Evolutionary conservation across 2,329 filamentous ascomycete species (phyloP).

Genomic region (Aspergillus costaricaensis): DNA sequence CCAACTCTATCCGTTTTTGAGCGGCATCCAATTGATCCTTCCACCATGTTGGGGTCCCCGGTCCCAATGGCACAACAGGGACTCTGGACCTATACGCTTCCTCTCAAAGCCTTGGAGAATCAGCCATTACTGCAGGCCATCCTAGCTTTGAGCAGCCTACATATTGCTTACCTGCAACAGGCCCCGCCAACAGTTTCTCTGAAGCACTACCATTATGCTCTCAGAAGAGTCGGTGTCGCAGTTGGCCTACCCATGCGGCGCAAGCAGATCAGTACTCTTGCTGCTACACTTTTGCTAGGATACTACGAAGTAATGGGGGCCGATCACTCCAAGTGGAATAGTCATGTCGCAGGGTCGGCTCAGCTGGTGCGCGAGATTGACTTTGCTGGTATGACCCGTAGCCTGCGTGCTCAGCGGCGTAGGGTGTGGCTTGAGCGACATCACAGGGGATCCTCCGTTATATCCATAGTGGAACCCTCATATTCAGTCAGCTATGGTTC

Average conservation of each 20-base stretch:
- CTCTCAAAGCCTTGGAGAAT: constrained; percentile 77
- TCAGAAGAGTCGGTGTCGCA: constrained; percentile 75
- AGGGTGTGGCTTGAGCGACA: constrained; percentile 40
- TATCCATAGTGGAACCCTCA: constrained; percentile 21
- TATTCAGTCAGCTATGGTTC: constrained; percentile 38
- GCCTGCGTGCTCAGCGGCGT: constrained; percentile 67
- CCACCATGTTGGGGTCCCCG: constrained; percentile 64
- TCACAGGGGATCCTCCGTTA: constrained; percentile 25
- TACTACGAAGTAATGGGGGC: constrained; percentile 96
- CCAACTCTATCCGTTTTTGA: constrained; percentile 87
- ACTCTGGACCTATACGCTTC: constrained; percentile 73
- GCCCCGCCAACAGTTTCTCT: constrained; percentile 76
- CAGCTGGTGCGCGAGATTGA: constrained; percentile 82
- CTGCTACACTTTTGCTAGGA: constrained; percentile 79
- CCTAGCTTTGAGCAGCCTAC: constrained; percentile 80
- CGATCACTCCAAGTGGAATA: constrained; percentile 94
- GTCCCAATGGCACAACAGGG: constrained; percentile 62
- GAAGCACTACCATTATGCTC: constrained; percentile 86
- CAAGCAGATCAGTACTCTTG: constrained; percentile 77
- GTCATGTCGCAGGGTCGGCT: constrained; percentile 81
- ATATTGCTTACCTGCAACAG: constrained; percentile 79
- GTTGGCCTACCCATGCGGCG: constrained; percentile 70
- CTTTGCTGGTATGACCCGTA: constrained; percentile 69
- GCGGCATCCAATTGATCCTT: constrained; percentile 73
- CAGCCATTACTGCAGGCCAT: constrained; percentile 90